Percentiles rank a stretch among this genome's conserved stretches.
Conservation (phyloP, 1,284 basidiomycete species). For the Mycena sp. region DNA sequence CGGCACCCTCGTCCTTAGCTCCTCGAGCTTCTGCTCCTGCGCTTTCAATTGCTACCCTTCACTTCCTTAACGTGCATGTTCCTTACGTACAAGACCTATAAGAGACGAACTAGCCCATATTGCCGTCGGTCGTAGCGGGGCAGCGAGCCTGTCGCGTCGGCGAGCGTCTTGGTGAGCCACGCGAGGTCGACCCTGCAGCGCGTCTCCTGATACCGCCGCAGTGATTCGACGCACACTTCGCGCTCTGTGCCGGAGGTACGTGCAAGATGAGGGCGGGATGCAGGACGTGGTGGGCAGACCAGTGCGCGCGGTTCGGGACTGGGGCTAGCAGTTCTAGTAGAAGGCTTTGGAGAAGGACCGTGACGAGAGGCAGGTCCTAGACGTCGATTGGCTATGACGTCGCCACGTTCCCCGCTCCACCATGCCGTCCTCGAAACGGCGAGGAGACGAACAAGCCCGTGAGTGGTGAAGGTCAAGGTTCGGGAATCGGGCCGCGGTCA, state of each 20-base stretch:
- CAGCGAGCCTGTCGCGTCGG: slow-evolving; percentile 67
- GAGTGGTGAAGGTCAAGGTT: slow-evolving; percentile 4
- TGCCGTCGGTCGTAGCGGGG: slow-evolving; percentile 80
- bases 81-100: background rate
- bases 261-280: slow-evolving; percentile 8
- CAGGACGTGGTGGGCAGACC: slow-evolving; percentile 35
- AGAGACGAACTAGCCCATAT: slow-evolving; percentile 67
- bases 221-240: slow-evolving; percentile 26
- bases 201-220: slow-evolving; percentile 15
- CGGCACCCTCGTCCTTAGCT: slow-evolving; percentile 54
- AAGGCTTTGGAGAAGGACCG: slow-evolving; percentile 58
- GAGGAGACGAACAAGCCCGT: background rate
- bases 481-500: slow-evolving; percentile 7
- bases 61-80: background rate
- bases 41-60: slow-evolving; percentile 60
- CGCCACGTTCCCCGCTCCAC: background rate
- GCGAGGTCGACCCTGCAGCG: slow-evolving; percentile 55
- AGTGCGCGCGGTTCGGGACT: slow-evolving; percentile 55
- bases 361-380: background rate
- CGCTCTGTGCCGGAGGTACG: slow-evolving; percentile 26
- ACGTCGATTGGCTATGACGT: background rate
- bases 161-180: slow-evolving; percentile 65
- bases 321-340: no score
- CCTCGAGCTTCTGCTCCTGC: slow-evolving; percentile 63
- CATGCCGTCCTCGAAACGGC: background rate